Conservation (phyloP, 495 filamentous ascomycete species). For the Rhypophila decipiens region DNA sequence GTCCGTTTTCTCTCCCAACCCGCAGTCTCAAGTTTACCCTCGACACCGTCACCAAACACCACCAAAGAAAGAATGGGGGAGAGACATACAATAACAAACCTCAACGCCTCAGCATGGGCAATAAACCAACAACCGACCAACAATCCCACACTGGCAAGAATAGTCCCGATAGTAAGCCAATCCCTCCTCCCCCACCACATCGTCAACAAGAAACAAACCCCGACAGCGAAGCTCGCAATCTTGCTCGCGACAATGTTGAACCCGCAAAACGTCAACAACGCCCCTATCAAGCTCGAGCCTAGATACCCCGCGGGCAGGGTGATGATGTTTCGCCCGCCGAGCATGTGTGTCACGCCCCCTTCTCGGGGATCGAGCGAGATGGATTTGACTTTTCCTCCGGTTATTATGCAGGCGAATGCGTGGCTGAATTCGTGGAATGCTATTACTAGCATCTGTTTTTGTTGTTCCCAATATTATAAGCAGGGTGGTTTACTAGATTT, state of each 20-base stretch:
- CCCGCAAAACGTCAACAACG: conserved; percentile 70
- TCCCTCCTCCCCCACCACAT: conserved; percentile 75
- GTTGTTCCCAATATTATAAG: conserved; percentile 14
- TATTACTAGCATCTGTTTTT: conserved; percentile 64
- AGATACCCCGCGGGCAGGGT: conserved; percentile 75
- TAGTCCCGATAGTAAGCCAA: conserved; percentile 67
- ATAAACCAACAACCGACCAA: conserved; percentile 77
- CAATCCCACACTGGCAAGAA: conserved; percentile 62
- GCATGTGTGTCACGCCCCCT: conserved; percentile 72
- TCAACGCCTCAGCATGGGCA: conserved; percentile 61
- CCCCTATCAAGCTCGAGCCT: conserved; percentile 68
- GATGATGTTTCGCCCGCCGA: conserved; percentile 65
- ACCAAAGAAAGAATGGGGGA: neutral
- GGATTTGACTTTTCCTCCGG: conserved; percentile 66
- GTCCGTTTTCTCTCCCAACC: no score
- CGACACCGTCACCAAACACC: neutral
- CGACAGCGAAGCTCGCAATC: conserved; percentile 64
- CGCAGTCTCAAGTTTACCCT: no score
- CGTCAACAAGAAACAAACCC: conserved; percentile 67
- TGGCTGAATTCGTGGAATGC: conserved; percentile 81
- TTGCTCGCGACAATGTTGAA: conserved; percentile 78
- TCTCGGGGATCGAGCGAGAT: conserved; percentile 57
- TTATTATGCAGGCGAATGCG: conserved; percentile 65
- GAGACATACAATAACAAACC: conserved; percentile 53
- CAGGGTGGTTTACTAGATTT: neutral